These are phyloP conservation scores for Cladobotryum mycophilum DNA, from an alignment of 2,329 filamentous ascomycete genomes.

Conservation along the genomic window DNA sequence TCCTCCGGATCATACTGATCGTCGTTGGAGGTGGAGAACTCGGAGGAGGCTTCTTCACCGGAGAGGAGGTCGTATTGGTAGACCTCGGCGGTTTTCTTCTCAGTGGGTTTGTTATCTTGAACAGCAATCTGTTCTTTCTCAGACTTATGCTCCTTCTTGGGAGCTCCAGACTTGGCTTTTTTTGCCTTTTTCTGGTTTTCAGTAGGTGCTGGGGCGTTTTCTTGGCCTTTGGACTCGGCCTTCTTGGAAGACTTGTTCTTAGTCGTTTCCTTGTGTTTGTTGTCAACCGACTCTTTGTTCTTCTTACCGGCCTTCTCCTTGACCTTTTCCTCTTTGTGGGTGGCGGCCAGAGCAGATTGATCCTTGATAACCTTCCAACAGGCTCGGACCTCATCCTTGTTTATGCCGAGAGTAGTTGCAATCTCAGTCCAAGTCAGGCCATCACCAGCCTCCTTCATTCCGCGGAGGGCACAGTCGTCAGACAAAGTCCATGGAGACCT, in stretches of 20 bases:
- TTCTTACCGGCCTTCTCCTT: slow-evolving; percentile 9
- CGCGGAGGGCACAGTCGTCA: slow-evolving; percentile 27
- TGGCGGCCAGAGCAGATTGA: slow-evolving; percentile 3
- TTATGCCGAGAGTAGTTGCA: slow-evolving; percentile 19
- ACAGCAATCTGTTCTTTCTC: not conserved
- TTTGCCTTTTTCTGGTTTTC: not conserved
- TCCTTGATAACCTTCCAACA: slow-evolving; percentile 29
- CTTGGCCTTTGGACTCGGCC: not conserved
- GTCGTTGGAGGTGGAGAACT: slow-evolving; percentile 18
- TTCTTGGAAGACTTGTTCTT: slow-evolving; percentile 16
- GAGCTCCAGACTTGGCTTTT: not conserved
- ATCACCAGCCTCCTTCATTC: slow-evolving; percentile 27
- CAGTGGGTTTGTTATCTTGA: slow-evolving; percentile 6
- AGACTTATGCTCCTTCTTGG: not conserved
- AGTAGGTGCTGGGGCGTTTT: not conserved
- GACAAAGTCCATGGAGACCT: slow-evolving; percentile 27
- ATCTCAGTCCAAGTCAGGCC: slow-evolving; percentile 26
- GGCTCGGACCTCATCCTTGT: slow-evolving; percentile 24
- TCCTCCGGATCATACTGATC: slow-evolving; percentile 8
- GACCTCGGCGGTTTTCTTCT: slow-evolving; percentile 3
- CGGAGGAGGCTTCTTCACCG: slow-evolving; percentile 23
- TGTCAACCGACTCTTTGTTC: slow-evolving; percentile 12
- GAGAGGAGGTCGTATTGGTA: slow-evolving; percentile 16
- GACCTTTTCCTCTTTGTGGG: slow-evolving; percentile 2
- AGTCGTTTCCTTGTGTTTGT: slow-evolving; percentile 15